These are phyloP conservation scores for Aspergillus ruber DNA, from an alignment of 2,329 filamentous ascomycete species.

Conservation along the genomic window DNA sequence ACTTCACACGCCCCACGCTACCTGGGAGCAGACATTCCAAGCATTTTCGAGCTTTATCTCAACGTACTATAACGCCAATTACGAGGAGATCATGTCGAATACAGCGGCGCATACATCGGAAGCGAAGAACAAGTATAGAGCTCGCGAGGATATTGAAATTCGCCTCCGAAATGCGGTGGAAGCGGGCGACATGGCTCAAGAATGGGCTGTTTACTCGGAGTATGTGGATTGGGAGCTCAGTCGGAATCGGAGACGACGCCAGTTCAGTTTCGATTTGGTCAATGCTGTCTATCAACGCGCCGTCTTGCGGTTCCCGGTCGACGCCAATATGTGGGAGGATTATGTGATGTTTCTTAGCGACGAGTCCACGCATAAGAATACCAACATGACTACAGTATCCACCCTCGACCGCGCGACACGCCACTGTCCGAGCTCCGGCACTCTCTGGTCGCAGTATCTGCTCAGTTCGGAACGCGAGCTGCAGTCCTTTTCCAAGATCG, in stretches of 20 bases:
- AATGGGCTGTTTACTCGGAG: constrained; percentile 51
- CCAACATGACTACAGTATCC: constrained; percentile 52
- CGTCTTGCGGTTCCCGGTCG: constrained; percentile 64
- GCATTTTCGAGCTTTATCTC: constrained; percentile 56
- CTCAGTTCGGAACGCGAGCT: constrained; percentile 74
- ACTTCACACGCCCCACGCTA: constrained; percentile 52
- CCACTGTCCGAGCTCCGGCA: constrained; percentile 89
- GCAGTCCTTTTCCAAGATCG: constrained; percentile 71
- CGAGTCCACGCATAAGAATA: constrained; percentile 43
- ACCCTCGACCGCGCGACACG: constrained; percentile 74
- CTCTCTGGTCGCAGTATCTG: constrained; percentile 84
- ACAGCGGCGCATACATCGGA: constrained; percentile 46
- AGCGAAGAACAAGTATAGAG: constrained; percentile 48
- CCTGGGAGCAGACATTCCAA: constrained; percentile 55
- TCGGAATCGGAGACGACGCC: constrained; percentile 52
- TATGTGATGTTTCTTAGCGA: constrained; percentile 67
- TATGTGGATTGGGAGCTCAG: constrained; percentile 83
- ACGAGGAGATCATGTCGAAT: constrained; percentile 54
- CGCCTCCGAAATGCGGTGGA: constrained; percentile 47
- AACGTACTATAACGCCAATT: constrained; percentile 47
- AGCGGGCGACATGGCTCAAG: constrained; percentile 45
- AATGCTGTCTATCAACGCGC: constrained; percentile 71
- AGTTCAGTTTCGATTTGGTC: constrained; percentile 49
- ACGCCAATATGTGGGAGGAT: constrained; percentile 75
- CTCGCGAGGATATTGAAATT: constrained; percentile 51